These are phyloP conservation scores for Wickerhamomyces chambardii DNA, from an alignment of 805 yeast species.

Conservation along the genomic window DNA sequence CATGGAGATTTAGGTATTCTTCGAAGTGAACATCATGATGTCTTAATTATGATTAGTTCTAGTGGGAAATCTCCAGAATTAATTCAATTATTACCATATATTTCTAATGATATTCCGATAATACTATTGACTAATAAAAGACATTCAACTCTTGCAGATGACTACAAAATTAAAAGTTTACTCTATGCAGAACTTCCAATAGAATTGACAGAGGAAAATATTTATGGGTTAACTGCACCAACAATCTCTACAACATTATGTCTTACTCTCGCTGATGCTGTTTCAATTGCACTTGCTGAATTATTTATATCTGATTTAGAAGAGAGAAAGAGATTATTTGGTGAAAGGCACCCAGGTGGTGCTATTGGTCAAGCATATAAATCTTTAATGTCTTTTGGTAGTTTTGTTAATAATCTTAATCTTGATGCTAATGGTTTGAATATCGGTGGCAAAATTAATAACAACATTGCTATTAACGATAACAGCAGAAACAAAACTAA, in stretches of 20 bases:
- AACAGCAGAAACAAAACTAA: no score
- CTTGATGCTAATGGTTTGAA: not conserved
- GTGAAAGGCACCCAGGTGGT: slow-evolving; percentile 84
- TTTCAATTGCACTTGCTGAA: slow-evolving; percentile 66
- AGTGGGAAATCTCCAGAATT: slow-evolving; percentile 84
- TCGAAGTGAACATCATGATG: slow-evolving; percentile 42
- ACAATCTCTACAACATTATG: slow-evolving; percentile 77
- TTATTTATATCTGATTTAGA: slow-evolving; percentile 47
- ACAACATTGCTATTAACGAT: no score
- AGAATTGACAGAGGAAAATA: slow-evolving; percentile 42
- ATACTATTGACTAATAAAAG: slow-evolving; percentile 57
- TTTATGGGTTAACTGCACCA: slow-evolving; percentile 81
- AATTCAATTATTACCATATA: slow-evolving; percentile 37
- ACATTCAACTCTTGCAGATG: slow-evolving; percentile 43
- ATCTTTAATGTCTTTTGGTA: slow-evolving; percentile 14
- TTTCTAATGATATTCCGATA: slow-evolving; percentile 42
- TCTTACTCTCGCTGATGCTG: slow-evolving; percentile 70
- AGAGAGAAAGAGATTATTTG: slow-evolving; percentile 47
- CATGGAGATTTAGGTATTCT: slow-evolving; percentile 86
- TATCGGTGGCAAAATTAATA: no score
- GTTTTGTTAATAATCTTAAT: slow-evolving; percentile 5
- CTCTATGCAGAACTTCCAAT: slow-evolving; percentile 56
- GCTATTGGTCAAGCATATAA: slow-evolving; percentile 59
- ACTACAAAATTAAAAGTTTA: slow-evolving; percentile 39
- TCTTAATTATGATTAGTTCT: slow-evolving; percentile 60